Evolutionary conservation across 768 basidiomycete genomes (phyloP).

Genomic region (Coprinopsis marcescibilis): DNA sequence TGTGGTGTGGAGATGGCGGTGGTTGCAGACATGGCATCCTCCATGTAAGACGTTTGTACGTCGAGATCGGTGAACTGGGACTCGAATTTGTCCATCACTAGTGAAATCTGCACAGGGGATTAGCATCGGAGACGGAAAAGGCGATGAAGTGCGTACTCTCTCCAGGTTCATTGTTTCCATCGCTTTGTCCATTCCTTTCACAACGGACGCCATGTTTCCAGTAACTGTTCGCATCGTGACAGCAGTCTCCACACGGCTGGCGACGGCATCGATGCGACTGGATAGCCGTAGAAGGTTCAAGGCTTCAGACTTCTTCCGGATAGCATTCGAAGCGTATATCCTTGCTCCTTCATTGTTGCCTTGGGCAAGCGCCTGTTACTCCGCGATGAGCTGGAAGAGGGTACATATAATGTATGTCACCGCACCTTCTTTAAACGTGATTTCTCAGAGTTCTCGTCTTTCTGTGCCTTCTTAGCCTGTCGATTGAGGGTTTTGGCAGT

Average conservation of each 20-base stretch:
- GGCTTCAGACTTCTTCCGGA: slow-evolving; percentile 94
- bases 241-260: slow-evolving; percentile 94
- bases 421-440: slow-evolving; percentile 86
- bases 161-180: slow-evolving; percentile 99
- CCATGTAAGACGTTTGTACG: slow-evolving; percentile 98
- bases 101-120: slow-evolving; percentile 64
- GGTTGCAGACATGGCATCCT: slow-evolving; percentile 90
- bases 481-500: slow-evolving; percentile 93
- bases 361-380: slow-evolving; percentile 81
- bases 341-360: slow-evolving; percentile 95
- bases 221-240: slow-evolving; percentile 97
- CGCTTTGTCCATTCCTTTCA: slow-evolving; percentile 97
- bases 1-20: slow-evolving; percentile 92
- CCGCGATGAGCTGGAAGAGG: slow-evolving; percentile 4
- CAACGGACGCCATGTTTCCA: slow-evolving; percentile 94
- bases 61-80: slow-evolving; percentile 93
- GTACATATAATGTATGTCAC: not conserved
- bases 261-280: slow-evolving; percentile 93
- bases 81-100: slow-evolving; percentile 99
- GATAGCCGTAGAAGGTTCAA: slow-evolving; percentile 87
- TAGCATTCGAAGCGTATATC: slow-evolving; percentile 97
- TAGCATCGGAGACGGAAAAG: not conserved
- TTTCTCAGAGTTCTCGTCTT: slow-evolving; percentile 90
- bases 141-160: slow-evolving; percentile 42
- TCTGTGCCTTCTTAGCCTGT: slow-evolving; percentile 97